These are phyloP conservation scores for Cyclotella kingstonii DNA, from an alignment of 108 stramenopile species.

Conservation along the genomic window DNA sequence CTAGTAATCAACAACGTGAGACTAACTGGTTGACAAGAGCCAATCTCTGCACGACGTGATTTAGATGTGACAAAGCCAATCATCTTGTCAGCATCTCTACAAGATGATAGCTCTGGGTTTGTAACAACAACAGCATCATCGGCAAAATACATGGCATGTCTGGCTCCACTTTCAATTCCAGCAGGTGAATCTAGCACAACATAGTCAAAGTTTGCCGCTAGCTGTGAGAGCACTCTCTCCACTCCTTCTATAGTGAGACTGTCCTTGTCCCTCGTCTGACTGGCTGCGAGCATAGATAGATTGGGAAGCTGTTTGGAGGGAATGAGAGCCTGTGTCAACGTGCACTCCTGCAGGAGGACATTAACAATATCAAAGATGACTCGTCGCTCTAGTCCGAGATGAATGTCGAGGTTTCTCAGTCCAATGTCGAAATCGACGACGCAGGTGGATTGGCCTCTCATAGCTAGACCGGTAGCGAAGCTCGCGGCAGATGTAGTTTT, in stretches of 20 bases:
- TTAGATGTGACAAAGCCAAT: slow-evolving; percentile 63
- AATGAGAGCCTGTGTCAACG: slow-evolving; percentile 57
- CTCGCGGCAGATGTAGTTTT: slow-evolving; percentile 65
- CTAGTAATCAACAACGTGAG: slow-evolving; percentile 55
- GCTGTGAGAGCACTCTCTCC: slow-evolving; percentile 40
- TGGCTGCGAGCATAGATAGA: slow-evolving; percentile 59
- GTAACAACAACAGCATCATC: slow-evolving; percentile 73
- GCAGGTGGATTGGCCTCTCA: slow-evolving; percentile 43
- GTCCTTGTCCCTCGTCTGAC: slow-evolving; percentile 70
- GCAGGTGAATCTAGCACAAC: slow-evolving; percentile 67
- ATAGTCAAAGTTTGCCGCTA: slow-evolving; percentile 51
- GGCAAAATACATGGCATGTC: slow-evolving; percentile 72
- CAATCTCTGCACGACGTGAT: slow-evolving; percentile 54
- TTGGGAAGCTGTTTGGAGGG: slow-evolving; percentile 47
- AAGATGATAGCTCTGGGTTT: slow-evolving; percentile 61
- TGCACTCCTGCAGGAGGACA: slow-evolving; percentile 56
- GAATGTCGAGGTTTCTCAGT: slow-evolving; percentile 64
- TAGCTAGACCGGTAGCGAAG: slow-evolving; percentile 45
- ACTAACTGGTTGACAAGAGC: slow-evolving; percentile 34
- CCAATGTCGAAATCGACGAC: slow-evolving; percentile 77
- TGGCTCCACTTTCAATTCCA: slow-evolving; percentile 65
- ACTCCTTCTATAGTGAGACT: slow-evolving; percentile 64
- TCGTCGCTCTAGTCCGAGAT: slow-evolving; percentile 62
- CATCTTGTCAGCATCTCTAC: slow-evolving; percentile 76
- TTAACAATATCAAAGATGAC: slow-evolving; percentile 74